These are phyloP conservation scores for Fusarium hainanense DNA, from an alignment of 2,329 filamentous ascomycete species.

Conservation along the genomic window DNA sequence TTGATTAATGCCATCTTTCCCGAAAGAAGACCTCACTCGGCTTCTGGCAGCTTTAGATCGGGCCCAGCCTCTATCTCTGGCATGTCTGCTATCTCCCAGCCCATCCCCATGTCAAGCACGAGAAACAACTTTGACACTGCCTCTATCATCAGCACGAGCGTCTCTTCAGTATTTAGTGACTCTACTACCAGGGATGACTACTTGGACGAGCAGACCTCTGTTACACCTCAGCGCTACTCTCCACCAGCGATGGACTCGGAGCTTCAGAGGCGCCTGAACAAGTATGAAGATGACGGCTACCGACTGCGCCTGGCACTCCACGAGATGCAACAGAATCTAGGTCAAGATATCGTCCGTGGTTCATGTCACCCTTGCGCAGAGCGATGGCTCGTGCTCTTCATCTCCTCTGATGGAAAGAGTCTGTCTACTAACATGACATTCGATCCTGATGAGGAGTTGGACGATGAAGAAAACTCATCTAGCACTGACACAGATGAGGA, in stretches of 20 bases:
- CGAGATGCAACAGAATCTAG: constrained; percentile 75
- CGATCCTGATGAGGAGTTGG: constrained; percentile 72
- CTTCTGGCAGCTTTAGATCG: constrained; percentile 70
- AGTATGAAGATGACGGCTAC: constrained; percentile 73
- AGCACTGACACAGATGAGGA: constrained; percentile 71
- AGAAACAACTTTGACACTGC: constrained; percentile 72
- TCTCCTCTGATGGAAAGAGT: constrained; percentile 76
- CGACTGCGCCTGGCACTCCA: constrained; percentile 74
- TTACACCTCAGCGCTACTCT: constrained; percentile 65
- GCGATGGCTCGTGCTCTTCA: constrained; percentile 83
- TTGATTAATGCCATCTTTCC: constrained; percentile 88
- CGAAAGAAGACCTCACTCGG: constrained; percentile 73
- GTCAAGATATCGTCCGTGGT: constrained; percentile 72
- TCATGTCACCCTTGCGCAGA: constrained; percentile 83
- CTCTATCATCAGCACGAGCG: constrained; percentile 78
- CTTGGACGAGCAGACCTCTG: constrained; percentile 64
- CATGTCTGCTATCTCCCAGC: constrained; percentile 75
- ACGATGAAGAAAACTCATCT: constrained; percentile 73
- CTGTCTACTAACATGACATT: constrained; percentile 79
- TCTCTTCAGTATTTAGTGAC: constrained; percentile 78
- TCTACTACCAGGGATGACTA: constrained; percentile 74
- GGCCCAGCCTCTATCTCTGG: constrained; percentile 75
- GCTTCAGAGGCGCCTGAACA: constrained; percentile 57
- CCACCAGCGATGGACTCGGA: constrained; percentile 61
- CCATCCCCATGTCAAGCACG: constrained; percentile 69